Base-by-base conservation (phyloP, 2,329 filamentous ascomycete genomes). In the Juglanconis oblonga region DNA sequence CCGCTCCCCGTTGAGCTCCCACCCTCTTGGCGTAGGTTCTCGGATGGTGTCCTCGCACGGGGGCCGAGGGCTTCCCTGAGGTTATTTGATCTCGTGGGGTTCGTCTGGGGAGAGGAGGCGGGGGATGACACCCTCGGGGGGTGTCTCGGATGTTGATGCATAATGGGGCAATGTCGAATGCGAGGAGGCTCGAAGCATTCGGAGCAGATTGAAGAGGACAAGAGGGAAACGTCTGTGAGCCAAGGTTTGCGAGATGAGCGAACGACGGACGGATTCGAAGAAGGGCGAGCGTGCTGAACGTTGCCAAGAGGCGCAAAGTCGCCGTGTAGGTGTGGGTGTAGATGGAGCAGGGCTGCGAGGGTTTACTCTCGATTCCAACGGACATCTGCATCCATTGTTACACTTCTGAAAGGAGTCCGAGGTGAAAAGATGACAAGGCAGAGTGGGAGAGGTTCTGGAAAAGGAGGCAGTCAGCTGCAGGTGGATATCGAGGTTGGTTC, bases 111-210 rank as follows among this genome's bases (percentile, higher is more conserved):
- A 52, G 88, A 88, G 68, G 84, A 86, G 68, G 88, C 87, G 64
- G 91, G 87, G 64, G 91, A 92, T 63, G 88, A 83, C 69, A 86
- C 83, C 73, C 87, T 83, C 66, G 90, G 88, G 66, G 89, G 84
- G 64, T 87, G 84, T 68, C 93, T 87, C 68, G 90, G 88, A 77
- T 93, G 91, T 77, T 96, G 93, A 84, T 97, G 92, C 93, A 97
- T 97, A 68, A 71, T 79, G 63, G 63, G 64, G 33, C 55, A 59
- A 50, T 55, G 52, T 59, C 65, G 56, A 60, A 38, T 10, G 49
- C n/a, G 45, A 51, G 48, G 38, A 55, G 48, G n/a, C 33, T 49
- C 31, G 42, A 60, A 36, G 49, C 48, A 42, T 14, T 60, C 53
- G 44, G 55, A 17, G 3, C 24, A 8, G 45, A 35, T 51, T 65